Conservation (phyloP, 75 land plant species). For the Gnetum montanum region DNA sequence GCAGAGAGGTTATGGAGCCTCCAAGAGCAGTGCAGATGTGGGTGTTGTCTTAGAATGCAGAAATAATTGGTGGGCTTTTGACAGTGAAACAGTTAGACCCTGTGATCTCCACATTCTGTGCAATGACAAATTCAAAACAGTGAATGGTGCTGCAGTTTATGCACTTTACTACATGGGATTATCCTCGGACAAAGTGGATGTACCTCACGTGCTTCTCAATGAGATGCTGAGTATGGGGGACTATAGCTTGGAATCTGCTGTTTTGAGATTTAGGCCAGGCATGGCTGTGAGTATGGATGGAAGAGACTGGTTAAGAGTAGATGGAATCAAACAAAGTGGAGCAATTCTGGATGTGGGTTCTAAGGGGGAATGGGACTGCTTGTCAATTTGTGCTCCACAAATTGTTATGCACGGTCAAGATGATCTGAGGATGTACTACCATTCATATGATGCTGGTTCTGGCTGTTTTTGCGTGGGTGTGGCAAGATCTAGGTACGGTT, state of each 20-base stretch:
- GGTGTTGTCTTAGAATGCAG: constrained; percentile 52
- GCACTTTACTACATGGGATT: constrained; percentile 78
- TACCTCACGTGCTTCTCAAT: constrained; percentile 4
- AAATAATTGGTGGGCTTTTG: constrained; percentile 80
- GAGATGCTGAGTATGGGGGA: constrained; percentile 9
- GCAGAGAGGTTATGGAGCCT: constrained; percentile 36
- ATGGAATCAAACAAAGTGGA: constrained; percentile 77
- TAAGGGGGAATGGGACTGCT: constrained; percentile 60
- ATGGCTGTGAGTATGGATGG: constrained; percentile 77
- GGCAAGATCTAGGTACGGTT: constrained; percentile 74
- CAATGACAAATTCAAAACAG: constrained; percentile 30
- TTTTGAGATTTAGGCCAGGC: constrained; percentile 47
- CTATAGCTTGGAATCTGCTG: background rate
- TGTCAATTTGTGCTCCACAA: constrained; percentile 44
- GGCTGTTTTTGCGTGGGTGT: constrained; percentile 39
- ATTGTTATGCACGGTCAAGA: constrained; percentile 41
- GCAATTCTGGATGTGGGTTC: constrained; percentile 66
- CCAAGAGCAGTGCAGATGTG: constrained; percentile 22
- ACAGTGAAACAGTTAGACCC: constrained; percentile 41
- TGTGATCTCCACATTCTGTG: constrained; percentile 66
- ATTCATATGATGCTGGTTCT: constrained; percentile 42
- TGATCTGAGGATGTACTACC: constrained; percentile 78
- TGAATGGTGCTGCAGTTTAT: constrained; percentile 56
- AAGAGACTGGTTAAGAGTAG: constrained; percentile 73
- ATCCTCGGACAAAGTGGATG: constrained; percentile 25